phyloP scores from a whole-genome alignment of 1,284 basidiomycete species.

The Phlebopus sp. region DNA sequence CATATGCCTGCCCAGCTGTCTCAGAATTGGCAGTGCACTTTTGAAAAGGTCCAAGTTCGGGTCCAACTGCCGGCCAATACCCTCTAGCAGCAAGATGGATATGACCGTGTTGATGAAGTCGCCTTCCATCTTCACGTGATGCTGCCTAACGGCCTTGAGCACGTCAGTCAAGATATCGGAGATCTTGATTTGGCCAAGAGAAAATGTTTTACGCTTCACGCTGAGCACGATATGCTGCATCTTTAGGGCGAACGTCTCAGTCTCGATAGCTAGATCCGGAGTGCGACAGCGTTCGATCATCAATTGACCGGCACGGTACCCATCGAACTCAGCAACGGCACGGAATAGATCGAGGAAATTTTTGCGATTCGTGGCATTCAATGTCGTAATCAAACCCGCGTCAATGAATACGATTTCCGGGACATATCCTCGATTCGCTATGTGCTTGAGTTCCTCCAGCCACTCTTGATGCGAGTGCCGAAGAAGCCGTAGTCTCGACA shows the following conservation, averaged over 20 bases:
- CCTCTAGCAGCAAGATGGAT: constrained; percentile 90
- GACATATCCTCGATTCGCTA: constrained; percentile 77
- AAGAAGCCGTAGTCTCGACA: constrained; percentile 63
- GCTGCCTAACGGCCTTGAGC: constrained; percentile 81
- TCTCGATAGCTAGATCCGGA: constrained; percentile 87
- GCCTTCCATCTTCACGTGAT: constrained; percentile 98
- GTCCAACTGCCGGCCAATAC: constrained; percentile 93
- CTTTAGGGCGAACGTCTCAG: constrained; percentile 93
- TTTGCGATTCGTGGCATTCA: constrained; percentile 76
- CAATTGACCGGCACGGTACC: constrained; percentile 89
- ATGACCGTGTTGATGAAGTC: constrained; percentile 99
- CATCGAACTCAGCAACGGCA: constrained; percentile 95
- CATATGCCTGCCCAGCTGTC: constrained; percentile 88
- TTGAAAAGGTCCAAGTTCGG: constrained; percentile 92
- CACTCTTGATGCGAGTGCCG: constrained; percentile 62
- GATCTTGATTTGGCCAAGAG: constrained; percentile 93
- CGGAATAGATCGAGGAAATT: constrained; percentile 98
- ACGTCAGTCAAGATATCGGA: constrained; percentile 91
- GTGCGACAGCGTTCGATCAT: constrained; percentile 97
- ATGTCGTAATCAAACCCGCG: constrained; percentile 89
- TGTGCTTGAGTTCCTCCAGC: constrained; percentile 64
- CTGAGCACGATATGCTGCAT: constrained; percentile 94
- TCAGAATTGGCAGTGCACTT: constrained; percentile 85
- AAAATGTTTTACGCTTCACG: constrained; percentile 97
- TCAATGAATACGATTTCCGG: constrained; percentile 97